These are phyloP conservation scores for Diutina siamensis DNA, from an alignment of 1,139 yeast genomes.

Conservation along the genomic window DNA sequence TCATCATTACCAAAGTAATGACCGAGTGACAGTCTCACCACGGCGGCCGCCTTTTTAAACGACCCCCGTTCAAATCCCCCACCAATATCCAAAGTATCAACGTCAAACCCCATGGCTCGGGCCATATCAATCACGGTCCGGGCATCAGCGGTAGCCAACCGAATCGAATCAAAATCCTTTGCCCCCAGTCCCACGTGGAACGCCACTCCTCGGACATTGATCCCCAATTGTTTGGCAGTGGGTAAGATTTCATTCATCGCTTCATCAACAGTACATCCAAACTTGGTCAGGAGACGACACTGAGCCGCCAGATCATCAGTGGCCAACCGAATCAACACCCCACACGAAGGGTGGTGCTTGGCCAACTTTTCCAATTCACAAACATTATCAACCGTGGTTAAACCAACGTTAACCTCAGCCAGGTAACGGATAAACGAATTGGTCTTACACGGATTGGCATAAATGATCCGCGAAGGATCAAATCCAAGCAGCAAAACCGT, in stretches of 20 bases:
- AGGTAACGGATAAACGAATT: conserved; percentile 73
- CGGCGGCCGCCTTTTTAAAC: conserved; percentile 50
- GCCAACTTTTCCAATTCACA: conserved; percentile 74
- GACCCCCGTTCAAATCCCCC: conserved; percentile 79
- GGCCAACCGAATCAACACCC: conserved; percentile 65
- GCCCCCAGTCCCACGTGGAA: conserved; percentile 98
- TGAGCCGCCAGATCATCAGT: conserved; percentile 87
- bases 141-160: conserved; percentile 65
- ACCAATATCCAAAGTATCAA: conserved; percentile 71
- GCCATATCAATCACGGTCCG: conserved; percentile 59
- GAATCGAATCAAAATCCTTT: conserved; percentile 55
- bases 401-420: conserved; percentile 35
- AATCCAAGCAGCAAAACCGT: conserved; percentile 52
- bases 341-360: conserved; percentile 54
- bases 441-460: conserved; percentile 92
- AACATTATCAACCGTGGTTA: conserved; percentile 84
- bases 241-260: conserved; percentile 46
- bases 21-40: conserved; percentile 46
- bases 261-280: conserved; percentile 61
- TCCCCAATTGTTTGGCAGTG: conserved; percentile 47
- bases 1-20: conserved; percentile 41
- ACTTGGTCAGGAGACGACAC: conserved; percentile 81
- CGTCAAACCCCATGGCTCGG: conserved; percentile 29
- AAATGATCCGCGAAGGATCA: conserved; percentile 56
- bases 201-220: conserved; percentile 73